Conservation (phyloP, 1,284 basidiomycete genomes). For the Cryptococcus sp. region DNA sequence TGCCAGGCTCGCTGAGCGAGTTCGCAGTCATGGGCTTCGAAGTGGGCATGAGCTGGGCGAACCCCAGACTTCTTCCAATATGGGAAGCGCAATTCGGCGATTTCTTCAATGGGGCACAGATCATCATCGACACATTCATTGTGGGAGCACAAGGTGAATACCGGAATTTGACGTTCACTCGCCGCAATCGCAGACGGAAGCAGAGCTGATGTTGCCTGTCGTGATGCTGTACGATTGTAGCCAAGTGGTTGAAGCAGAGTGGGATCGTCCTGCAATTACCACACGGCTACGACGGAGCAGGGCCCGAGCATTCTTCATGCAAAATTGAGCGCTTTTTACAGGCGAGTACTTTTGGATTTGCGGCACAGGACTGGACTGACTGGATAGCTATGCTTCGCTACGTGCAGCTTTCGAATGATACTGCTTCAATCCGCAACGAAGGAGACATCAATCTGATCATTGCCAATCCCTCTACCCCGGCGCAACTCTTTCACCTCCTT, state of each 20-base stretch:
- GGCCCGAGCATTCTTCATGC: slow-evolving; percentile 85
- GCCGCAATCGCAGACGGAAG: not conserved
- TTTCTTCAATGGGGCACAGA: slow-evolving; percentile 85
- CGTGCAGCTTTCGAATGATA: slow-evolving; percentile 29
- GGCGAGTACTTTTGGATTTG: slow-evolving; percentile 52
- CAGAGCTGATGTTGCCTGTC: slow-evolving; percentile 2
- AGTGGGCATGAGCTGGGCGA: slow-evolving; percentile 83
- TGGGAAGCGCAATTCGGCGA: slow-evolving; percentile 91
- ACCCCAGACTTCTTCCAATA: slow-evolving; percentile 73
- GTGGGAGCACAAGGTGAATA: slow-evolving; percentile 72
- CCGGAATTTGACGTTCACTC: too few relatives aligned
- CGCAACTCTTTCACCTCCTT: slow-evolving; percentile 85
- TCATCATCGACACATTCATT: slow-evolving; percentile 85
- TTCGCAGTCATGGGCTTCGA: slow-evolving; percentile 80
- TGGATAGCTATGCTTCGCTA: too few relatives aligned
- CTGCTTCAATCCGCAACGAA: slow-evolving; percentile 60
- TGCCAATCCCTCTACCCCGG: slow-evolving; percentile 80
- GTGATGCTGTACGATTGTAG: slow-evolving; percentile 52
- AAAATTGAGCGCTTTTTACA: slow-evolving; percentile 84
- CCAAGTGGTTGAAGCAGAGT: slow-evolving; percentile 92
- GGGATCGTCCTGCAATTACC: slow-evolving; percentile 82
- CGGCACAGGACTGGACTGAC: not conserved
- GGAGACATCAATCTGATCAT: slow-evolving; percentile 76
- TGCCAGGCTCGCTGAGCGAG: slow-evolving; percentile 75
- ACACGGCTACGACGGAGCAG: slow-evolving; percentile 83